A percentile compares a stretch with the other conserved stretches of the same genome.
phyloP scores from a whole-genome alignment of 1,139 yeast genomes.

The Saccharomyces hybrid region DNA sequence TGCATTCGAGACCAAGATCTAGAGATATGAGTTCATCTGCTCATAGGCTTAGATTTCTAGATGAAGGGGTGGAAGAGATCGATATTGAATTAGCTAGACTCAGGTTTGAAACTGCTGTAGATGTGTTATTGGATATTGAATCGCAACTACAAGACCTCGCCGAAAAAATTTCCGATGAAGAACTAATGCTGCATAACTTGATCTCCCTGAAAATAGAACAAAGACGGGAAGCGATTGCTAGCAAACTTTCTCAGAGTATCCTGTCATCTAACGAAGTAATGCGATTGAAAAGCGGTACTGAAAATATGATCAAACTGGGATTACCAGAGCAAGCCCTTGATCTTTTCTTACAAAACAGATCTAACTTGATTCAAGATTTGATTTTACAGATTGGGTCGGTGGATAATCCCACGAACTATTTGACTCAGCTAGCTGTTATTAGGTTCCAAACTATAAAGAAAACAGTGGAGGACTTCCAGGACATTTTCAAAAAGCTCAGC shows the following conservation, averaged over 20 bases:
- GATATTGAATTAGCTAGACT: conserved; percentile 26
- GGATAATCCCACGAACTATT: conserved; percentile 48
- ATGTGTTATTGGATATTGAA: conserved; percentile 19
- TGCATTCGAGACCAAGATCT: conserved; percentile 24
- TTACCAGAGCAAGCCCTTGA: conserved; percentile 43
- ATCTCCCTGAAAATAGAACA: conserved; percentile 37
- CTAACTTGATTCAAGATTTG: conserved; percentile 40
- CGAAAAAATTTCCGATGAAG: conserved; percentile 31
- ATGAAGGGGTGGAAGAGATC: conserved; percentile 28
- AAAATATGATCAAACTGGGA: conserved; percentile 38
- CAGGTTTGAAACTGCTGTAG: conserved; percentile 24
- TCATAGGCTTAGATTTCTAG: conserved; percentile 18
- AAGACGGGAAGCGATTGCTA: conserved; percentile 28
- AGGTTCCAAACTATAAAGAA: conserved; percentile 48
- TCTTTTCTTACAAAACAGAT: conserved; percentile 41
- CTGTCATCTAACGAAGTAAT: conserved; percentile 27
- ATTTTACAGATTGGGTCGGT: conserved; percentile 44
- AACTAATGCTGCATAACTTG: conserved; percentile 36
- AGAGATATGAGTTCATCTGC: conserved; percentile 16
- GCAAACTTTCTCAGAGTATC: conserved; percentile 33
- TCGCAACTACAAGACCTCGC: conserved; percentile 11
- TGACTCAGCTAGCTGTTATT: conserved; percentile 55
- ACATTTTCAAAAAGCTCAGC: conserved; percentile 37
- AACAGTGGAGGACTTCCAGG: conserved; percentile 41
- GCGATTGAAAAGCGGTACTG: conserved; percentile 32